These are phyloP conservation scores for Aaosphaeria arxii DNA, from an alignment of 2,329 filamentous ascomycete species.

Conservation along the genomic window DNA sequence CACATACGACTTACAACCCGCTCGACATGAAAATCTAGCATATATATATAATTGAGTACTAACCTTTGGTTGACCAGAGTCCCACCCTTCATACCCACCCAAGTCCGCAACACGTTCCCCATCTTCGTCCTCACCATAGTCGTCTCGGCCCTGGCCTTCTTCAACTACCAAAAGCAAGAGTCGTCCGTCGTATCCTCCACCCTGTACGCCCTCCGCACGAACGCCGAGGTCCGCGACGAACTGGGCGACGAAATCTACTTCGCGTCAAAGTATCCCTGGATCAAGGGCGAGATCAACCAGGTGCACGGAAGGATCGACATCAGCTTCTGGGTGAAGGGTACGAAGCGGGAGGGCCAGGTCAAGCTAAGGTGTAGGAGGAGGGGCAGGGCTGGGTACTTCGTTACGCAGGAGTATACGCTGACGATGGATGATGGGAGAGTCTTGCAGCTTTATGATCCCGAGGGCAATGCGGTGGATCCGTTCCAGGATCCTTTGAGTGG, in stretches of 20 bases:
- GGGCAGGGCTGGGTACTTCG: conserved; percentile 66
- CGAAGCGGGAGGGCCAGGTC: conserved; percentile 67
- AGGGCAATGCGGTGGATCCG: conserved; percentile 55
- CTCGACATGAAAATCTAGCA: neutral
- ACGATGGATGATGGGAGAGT: conserved; percentile 63
- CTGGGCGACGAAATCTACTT: conserved; percentile 70
- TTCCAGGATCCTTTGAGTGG: conserved; percentile 48
- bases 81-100: conserved; percentile 30
- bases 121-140: conserved; percentile 74
- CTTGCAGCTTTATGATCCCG: conserved; percentile 72
- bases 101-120: conserved; percentile 63
- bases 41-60: neutral
- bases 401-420: conserved; percentile 88
- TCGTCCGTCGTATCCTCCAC: conserved; percentile 78
- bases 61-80: conserved; percentile 13
- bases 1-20: neutral
- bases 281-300: conserved; percentile 76
- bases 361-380: conserved; percentile 74
- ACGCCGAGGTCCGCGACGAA: conserved; percentile 66
- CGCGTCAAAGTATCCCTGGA: conserved; percentile 48
- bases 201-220: conserved; percentile 87
- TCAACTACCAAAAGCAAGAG: conserved; percentile 99
- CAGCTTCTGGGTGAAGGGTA: conserved; percentile 80
- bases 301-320: conserved; percentile 89
- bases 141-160: conserved; percentile 76